Base-by-base conservation (phyloP, 441 rosid species). In the Flueggea neowawraea region DNA sequence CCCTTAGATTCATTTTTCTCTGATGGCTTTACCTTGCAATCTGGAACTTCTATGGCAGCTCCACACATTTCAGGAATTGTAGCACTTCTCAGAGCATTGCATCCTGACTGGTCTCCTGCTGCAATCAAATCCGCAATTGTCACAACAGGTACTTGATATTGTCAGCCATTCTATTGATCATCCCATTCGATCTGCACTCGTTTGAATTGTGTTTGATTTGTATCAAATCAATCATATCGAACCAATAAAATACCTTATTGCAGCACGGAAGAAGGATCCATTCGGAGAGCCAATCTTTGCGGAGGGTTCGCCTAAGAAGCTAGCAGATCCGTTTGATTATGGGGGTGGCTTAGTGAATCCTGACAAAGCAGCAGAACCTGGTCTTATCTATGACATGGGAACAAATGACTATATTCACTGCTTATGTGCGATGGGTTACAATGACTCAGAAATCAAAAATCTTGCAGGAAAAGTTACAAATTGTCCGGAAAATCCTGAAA, bases 51-150 rank as follows among this genome's bases (percentile, higher is more conserved):
- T n/a, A n/a, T n/a, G n/a, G n/a, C n/a, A n/a, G 88, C 91, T 66
- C 97, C 97, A 65, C 97, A 86, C 72, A 52, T 88, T 64, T 83
- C 95, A 36, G 93, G 97, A 41, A 79, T 90, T 12, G 91, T 86
- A 36, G 93, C 93, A 50, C 70, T 88, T 58, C 68, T 88, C 61
- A 86, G 82, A 72, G 95, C 86, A 60, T 81, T 76, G 61, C 87
- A 84, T 48, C 82, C 81, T 39, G 62, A 64, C 10, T 84, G 87
- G 72, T 81, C 88, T 64, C 95, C 97, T 36, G 74, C 93, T 58
- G 88, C 95, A 43, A 78, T 88, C 70, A 91, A 81, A 70, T 90
- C 95, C 49, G 95, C 95, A 31, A 85, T 90, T 60, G 84, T 94
- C 64, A 90, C 97, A 51, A 80, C 95, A 4, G 79, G 90, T 31